Conservation (phyloP, 179 eudicot genomes). For the Nepenthes alata region DNA sequence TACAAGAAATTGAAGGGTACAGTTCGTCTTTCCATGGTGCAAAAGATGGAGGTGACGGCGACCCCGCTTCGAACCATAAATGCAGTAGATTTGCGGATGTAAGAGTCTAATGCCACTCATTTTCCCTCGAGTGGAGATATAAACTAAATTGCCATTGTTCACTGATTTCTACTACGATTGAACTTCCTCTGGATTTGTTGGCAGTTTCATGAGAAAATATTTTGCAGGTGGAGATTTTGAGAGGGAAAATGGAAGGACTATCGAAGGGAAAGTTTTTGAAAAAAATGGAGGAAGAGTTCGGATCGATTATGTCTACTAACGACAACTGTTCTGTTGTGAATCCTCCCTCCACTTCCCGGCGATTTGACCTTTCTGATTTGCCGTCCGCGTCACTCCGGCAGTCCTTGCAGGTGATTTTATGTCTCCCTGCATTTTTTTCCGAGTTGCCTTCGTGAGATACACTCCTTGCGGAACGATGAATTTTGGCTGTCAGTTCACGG, state of each 20-base stretch:
- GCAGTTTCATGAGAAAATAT: too few relatives aligned
- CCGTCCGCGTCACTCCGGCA: constrained; percentile 25
- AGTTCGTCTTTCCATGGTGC: constrained; percentile 2
- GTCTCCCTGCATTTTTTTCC: too few relatives aligned
- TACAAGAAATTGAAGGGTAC: constrained; percentile 15
- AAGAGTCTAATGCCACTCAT: neutral
- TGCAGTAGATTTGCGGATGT: neutral
- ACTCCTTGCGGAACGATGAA: too few relatives aligned
- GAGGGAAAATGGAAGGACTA: constrained; percentile 68
- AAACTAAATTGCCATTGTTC: too few relatives aligned
- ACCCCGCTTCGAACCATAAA: too few relatives aligned
- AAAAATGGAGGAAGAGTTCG: constrained; percentile 42
- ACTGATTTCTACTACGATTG: too few relatives aligned
- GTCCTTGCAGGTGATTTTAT: constrained; percentile 29
- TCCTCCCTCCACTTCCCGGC: constrained; percentile 18
- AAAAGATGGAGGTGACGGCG: neutral
- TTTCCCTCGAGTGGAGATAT: too few relatives aligned
- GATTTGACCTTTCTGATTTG: constrained; percentile 38
- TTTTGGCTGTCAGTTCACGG: too few relatives aligned
- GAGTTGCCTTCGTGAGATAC: too few relatives aligned
- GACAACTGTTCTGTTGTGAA: constrained; percentile 38
- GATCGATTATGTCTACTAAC: neutral
- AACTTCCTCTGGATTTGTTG: too few relatives aligned
- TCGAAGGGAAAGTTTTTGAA: constrained; percentile 58
- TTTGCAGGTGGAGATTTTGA: constrained; percentile 43